Evolutionary conservation across 805 yeast species (phyloP).

Genomic region (Saccharomycopsis fermentans): DNA sequence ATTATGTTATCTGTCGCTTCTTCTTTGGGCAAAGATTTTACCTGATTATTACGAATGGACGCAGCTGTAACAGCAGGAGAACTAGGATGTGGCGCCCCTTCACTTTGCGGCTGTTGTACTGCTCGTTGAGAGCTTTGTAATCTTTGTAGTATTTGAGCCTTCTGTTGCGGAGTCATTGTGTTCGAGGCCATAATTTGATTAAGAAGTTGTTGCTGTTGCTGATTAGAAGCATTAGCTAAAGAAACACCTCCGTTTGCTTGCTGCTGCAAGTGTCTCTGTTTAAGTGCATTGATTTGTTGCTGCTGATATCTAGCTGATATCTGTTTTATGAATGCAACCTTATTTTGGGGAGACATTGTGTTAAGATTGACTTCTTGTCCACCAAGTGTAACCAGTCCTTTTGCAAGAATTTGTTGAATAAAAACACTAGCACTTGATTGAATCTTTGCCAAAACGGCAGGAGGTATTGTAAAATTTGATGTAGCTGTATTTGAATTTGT

Average conservation of each 20-base stretch:
- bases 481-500: not conserved
- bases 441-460: not conserved
- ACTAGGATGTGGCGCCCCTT: not conserved
- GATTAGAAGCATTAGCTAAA: not conserved
- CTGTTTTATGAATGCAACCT: not conserved
- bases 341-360: not conserved
- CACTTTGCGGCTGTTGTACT: not conserved
- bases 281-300: slow-evolving; percentile 16
- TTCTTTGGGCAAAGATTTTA: not conserved
- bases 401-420: not conserved
- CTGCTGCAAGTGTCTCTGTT: slow-evolving; percentile 11
- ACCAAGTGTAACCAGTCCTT: slow-evolving; percentile 1
- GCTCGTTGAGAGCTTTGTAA: slow-evolving; percentile 2
- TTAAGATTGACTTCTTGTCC: not conserved
- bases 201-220: slow-evolving; percentile 7
- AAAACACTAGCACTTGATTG: not conserved
- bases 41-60: not conserved
- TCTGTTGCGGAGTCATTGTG: slow-evolving; percentile 10
- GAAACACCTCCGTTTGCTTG: not conserved
- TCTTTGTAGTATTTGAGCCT: slow-evolving; percentile 7
- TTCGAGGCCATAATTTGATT: slow-evolving; percentile 2
- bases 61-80: not conserved
- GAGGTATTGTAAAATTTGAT: not conserved
- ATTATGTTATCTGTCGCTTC: not conserved
- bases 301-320: slow-evolving; percentile 2